Evolutionary conservation across 305 asterid genomes (phyloP).

Genomic region (Ilex paraguariensis): DNA sequence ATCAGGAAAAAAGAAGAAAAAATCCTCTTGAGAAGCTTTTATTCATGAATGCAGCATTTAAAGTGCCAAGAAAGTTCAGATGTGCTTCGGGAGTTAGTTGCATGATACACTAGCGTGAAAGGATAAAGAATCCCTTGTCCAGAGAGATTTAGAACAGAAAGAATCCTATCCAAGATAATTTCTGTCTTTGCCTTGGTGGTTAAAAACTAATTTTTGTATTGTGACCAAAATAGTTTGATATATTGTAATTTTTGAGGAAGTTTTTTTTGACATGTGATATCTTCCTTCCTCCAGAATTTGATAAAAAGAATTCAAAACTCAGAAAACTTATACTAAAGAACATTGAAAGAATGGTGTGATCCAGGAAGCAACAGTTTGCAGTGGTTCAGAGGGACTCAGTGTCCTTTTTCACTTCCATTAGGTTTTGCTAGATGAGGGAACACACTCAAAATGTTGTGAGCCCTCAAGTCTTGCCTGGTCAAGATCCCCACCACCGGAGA

Average conservation of each 20-base stretch:
- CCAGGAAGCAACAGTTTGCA: neutral
- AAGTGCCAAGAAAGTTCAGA: constrained; percentile 8
- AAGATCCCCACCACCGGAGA: constrained; percentile 79
- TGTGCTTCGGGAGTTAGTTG: neutral
- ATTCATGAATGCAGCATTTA: constrained; percentile 7
- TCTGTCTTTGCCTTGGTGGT: neutral
- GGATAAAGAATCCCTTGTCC: neutral
- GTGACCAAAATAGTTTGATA: neutral
- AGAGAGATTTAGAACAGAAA: neutral
- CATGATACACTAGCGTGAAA: neutral
- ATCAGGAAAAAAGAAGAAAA: constrained; percentile 46
- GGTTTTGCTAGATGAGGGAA: constrained; percentile 69
- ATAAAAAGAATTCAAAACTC: constrained; percentile 24
- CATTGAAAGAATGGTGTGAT: constrained; percentile 16
- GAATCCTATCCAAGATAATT: neutral
- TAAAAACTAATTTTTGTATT: neutral
- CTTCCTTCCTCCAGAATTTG: constrained; percentile 9
- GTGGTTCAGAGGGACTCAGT: constrained; percentile 23
- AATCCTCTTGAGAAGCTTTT: constrained; percentile 25
- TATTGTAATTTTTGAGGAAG: constrained; percentile 4
- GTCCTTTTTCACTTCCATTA: constrained; percentile 48
- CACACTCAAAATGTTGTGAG: constrained; percentile 71
- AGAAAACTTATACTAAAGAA: constrained; percentile 7
- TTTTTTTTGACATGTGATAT: constrained; percentile 1
- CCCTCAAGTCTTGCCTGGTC: constrained; percentile 91